A percentile compares a stretch with the other conserved stretches of the same genome.
phyloP scores from a whole-genome alignment of 2,329 filamentous ascomycete species.

The Aspergillus felis region DNA sequence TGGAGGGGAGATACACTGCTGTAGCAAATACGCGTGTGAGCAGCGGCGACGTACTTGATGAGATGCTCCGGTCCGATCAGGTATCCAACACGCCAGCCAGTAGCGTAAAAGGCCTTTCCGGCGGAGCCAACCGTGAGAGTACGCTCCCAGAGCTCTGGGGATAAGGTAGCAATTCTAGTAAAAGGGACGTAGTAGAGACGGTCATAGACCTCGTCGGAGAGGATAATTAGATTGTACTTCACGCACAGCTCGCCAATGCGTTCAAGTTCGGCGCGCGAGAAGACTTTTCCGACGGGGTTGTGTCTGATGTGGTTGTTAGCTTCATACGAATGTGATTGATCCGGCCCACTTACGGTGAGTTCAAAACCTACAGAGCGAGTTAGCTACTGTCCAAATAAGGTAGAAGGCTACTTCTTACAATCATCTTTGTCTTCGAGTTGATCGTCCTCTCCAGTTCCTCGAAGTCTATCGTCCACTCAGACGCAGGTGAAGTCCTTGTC shows the following conservation, averaged over 20 bases:
- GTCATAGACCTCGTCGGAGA: conserved; percentile 92
- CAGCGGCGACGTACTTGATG: conserved; percentile 85
- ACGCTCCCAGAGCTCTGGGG: conserved; percentile 79
- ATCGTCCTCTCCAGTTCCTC: conserved; percentile 76
- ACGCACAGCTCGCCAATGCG: conserved; percentile 84
- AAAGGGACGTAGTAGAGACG: conserved; percentile 93
- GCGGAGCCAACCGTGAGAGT: conserved; percentile 93
- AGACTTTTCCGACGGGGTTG: conserved; percentile 96
- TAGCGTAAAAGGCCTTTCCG: conserved; percentile 98
- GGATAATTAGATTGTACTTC: conserved; percentile 88
- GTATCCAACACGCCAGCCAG: conserved; percentile 95
- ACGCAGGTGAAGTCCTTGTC: conserved; percentile 73
- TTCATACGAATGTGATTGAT: neutral
- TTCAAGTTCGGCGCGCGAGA: conserved; percentile 76
- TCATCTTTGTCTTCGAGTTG: conserved; percentile 88
- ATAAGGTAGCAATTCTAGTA: conserved; percentile 84
- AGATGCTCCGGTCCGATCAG: conserved; percentile 84
- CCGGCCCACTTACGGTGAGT: conserved; percentile 43
- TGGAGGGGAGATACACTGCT: conserved; percentile 89
- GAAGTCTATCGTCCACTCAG: conserved; percentile 85
- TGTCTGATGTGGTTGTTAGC: conserved; percentile 47
- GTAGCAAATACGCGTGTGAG: conserved; percentile 95
- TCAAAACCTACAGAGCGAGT: conserved; percentile 38
- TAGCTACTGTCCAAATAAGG: conserved; percentile 1
- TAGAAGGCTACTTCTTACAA: conserved; percentile 54